Evolutionary conservation across 805 yeast species (phyloP).

Genomic region (Priceomyces fermenticarens): DNA sequence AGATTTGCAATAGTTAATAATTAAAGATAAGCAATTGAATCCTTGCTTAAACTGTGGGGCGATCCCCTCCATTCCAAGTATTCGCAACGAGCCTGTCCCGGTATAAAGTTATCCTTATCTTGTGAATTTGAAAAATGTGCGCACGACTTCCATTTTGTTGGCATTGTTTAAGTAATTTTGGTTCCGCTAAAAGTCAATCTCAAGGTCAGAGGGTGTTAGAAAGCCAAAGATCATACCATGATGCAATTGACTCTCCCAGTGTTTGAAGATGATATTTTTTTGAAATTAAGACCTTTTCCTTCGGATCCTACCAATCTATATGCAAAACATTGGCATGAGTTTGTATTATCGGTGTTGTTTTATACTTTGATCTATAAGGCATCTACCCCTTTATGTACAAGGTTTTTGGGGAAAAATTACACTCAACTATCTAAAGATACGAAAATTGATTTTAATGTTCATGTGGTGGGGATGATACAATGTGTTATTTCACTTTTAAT

Average conservation of each 20-base stretch:
- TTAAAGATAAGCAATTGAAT: too few species aligned
- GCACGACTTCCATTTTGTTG: too few species aligned
- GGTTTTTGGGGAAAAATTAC: conserved; percentile 56
- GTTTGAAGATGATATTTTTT: conserved; percentile 39
- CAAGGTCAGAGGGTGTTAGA: too few species aligned
- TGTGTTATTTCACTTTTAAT: conserved; percentile 59
- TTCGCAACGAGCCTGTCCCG: too few species aligned
- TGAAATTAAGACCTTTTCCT: conserved; percentile 47
- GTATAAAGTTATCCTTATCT: too few species aligned
- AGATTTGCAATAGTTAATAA: too few species aligned
- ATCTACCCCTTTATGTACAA: conserved; percentile 50
- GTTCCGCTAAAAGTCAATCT: too few species aligned
- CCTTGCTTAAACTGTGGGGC: too few species aligned
- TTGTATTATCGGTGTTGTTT: conserved; percentile 54
- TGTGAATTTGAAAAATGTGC: too few species aligned
- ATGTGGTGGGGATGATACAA: conserved; percentile 84
- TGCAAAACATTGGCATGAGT: conserved; percentile 70
- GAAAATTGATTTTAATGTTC: conserved; percentile 81
- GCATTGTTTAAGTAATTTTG: too few species aligned
- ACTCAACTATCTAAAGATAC: conserved; percentile 42
- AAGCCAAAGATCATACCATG: too few species aligned
- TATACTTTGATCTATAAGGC: conserved; percentile 54
- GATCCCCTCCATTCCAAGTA: too few species aligned
- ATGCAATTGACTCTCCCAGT: conserved; percentile 16
- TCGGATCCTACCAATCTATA: conserved; percentile 39